phyloP scores from a whole-genome alignment of 2,329 filamentous ascomycete genomes.

The Aspergillus uvarum region DNA sequence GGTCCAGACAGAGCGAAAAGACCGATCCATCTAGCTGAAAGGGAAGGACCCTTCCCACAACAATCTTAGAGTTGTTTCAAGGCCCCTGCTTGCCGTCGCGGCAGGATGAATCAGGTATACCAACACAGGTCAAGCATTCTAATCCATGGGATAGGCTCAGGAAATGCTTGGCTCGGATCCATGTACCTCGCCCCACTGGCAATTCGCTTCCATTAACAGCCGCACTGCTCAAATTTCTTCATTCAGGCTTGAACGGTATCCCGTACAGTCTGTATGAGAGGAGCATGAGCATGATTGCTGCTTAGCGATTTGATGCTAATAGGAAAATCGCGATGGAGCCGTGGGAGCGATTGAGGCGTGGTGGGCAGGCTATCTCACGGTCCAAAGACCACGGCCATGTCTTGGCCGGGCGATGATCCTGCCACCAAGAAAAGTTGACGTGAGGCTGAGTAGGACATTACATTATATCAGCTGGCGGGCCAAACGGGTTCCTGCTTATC shows the following conservation, averaged over 20 bases:
- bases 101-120: not conserved
- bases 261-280: not conserved
- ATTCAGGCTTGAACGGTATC: not conserved
- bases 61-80: not conserved
- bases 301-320: not conserved
- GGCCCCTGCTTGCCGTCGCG: not conserved
- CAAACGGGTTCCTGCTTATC: not conserved
- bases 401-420: not conserved
- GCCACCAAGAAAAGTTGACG: not conserved
- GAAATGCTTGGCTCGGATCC: not conserved
- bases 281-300: not conserved
- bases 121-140: not conserved
- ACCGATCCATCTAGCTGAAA: not conserved
- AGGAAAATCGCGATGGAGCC: not conserved
- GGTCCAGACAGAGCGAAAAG: not conserved
- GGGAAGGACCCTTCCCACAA: not conserved
- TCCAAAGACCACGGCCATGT: not conserved
- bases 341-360: not conserved
- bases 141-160: not conserved
- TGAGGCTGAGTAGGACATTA: not conserved
- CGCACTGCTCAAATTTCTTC: not conserved
- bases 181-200: not conserved
- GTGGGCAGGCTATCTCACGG: not conserved
- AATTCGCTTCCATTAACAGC: not conserved
- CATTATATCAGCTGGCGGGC: not conserved